Evolutionary conservation across 2,329 filamentous ascomycete genomes (phyloP), one percentile per base, ranked within the genome.

Genomic region (Zasmidium cellare): DNA sequence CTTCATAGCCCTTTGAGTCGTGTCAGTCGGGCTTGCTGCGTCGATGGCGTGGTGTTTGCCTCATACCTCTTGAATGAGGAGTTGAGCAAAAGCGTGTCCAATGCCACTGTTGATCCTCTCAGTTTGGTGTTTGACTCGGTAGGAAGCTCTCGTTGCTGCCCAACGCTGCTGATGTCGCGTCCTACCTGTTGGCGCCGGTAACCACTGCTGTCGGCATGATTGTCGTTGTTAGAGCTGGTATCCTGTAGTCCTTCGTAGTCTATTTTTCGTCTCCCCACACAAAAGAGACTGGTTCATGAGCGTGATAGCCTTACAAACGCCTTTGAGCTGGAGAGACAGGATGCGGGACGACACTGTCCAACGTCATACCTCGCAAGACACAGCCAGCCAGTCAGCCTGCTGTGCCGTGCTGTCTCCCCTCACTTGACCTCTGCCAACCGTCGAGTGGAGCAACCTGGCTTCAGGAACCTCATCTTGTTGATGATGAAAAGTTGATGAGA

Each of bases 181-280:
- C 19, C 16, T 49, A 58, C 56, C 56, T 44, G 50, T 65, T 65
- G n/a, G 63, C 63, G 18, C 63, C 63, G 23, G 63, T 63, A 14
- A 65, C 63, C 12, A 65, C 60, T 12, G 63, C 63, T 11, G 49
- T 53, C 22, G 63, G 63, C 63, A 65, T 65, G 9, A 45, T 55
- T 14, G n/a, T 41, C n/a, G 35, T 3, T 41, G 3, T n/a, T 28
- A 11, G 6, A 6, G 25, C 25, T 28, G 25, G 5, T 28, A 11
- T 28, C 25, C 25, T 28, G 5, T 28, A 28, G 6, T 28, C 6
- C 16, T 41, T 41, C 35, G 35, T 18, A 3, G 7, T 41, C 35
- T 3, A 41, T 9, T 6, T 41, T 9, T 9, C n/a, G 35, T 41
- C 35, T 41, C 35, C 35, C 16, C 35, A 18, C 3, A n/a, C 35